Conservation (phyloP, 495 filamentous ascomycete genomes). For the Hypoxylon trugodes region DNA sequence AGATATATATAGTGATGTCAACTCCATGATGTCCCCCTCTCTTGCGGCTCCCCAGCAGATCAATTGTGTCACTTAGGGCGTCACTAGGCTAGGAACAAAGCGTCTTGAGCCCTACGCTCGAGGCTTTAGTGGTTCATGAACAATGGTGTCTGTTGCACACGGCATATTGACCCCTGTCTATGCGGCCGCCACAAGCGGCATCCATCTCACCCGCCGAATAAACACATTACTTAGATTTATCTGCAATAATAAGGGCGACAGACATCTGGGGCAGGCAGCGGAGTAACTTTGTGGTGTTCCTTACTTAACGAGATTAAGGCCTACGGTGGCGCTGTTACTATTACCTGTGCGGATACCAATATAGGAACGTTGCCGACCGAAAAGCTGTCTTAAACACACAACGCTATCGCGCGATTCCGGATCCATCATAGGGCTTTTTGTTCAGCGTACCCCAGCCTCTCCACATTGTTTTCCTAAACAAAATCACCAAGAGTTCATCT, state of each 20-base stretch:
- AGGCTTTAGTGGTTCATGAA: not conserved
- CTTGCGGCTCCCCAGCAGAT: not conserved
- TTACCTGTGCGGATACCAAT: not conserved
- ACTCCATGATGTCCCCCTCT: not conserved
- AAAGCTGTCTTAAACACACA: no score
- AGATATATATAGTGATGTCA: conserved; percentile 10
- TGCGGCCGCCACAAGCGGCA: not conserved
- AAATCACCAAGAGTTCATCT: conserved; percentile 17
- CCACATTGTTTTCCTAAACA: conserved; percentile 2
- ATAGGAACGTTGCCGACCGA: no score
- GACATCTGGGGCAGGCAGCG: not conserved
- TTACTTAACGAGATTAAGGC: not conserved
- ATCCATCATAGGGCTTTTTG: conserved; percentile 1
- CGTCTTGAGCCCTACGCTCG: not conserved
- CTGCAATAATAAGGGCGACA: not conserved
- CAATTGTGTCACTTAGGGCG: not conserved
- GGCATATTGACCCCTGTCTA: not conserved
- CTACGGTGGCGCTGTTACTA: conserved; percentile 1
- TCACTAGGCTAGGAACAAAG: conserved; percentile 2
- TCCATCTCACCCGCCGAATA: not conserved
- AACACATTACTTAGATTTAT: not conserved
- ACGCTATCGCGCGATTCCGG: no score
- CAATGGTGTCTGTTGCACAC: not conserved
- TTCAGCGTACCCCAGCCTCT: conserved; percentile 5
- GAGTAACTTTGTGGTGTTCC: conserved; percentile 11